Evolutionary conservation across 768 basidiomycete genomes (phyloP), one percentile per base, ranked within the genome.

Genomic region (Mycena albidolilacea): DNA sequence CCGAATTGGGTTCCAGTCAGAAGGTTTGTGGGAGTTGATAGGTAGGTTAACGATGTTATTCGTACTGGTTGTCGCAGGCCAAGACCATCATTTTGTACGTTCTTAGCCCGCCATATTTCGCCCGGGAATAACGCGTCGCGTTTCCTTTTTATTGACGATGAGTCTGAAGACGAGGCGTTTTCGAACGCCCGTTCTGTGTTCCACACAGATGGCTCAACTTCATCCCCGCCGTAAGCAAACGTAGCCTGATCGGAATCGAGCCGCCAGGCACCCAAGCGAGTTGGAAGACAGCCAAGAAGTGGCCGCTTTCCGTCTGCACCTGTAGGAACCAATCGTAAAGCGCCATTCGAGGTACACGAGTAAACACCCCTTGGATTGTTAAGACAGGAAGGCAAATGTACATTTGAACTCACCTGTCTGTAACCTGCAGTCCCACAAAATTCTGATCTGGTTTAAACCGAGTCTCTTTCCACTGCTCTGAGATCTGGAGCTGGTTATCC

Each of bases 131-230:
- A 77, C 2, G 85, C 81, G 6, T 90, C 88, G 35, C 91, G 83
- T 80, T 92, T 92, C 76, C 93, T 83, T 77, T 93, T 92, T 77
- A 89, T 90, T 11, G 79, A 64, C 12, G 77, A 44, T 1, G 78
- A 43, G 23, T 73, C 64, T 57, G 78, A 71, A 14, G 65, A 55
- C 35, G 75, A 19, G 6, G 76, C 61, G 4, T 80, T 70, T 15
- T 75, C 69, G 10, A 81, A 94, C 78, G 81, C 85, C 76, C 76
- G 75, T 77, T 95, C 92, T 8, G 88, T 87, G 77, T 93, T 85
- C 95, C 95, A 97, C 4, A 96, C 78, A 1, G 95, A 96, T 2
- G 94, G 80, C 69, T 95, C 93, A 19, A 97, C 94, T 81, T 97
- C 95, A 73, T 96, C 91, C 3, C 95, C 95, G 14, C 92, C 95